Evolutionary conservation across 805 yeast genomes (phyloP).

Genomic region (Myxozyma monticola): DNA sequence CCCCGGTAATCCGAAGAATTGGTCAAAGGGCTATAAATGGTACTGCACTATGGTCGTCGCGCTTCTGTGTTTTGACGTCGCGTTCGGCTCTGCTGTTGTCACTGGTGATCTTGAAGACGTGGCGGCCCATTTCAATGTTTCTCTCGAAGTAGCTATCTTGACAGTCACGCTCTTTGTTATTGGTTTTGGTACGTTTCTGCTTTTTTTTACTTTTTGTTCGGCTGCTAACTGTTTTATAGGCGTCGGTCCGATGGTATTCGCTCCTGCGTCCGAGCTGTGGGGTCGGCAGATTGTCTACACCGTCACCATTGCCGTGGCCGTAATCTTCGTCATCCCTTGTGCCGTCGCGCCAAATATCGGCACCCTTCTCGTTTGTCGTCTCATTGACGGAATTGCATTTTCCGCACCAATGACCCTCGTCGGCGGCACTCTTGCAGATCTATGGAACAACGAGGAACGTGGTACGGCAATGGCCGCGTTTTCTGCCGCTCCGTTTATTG

Average conservation of each 20-base stretch:
- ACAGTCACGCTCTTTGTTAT: conserved; percentile 58
- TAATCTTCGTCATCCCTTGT: conserved; percentile 55
- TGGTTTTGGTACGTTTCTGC: conserved; percentile 51
- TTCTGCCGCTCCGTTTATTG: conserved; percentile 59
- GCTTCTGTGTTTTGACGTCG: conserved; percentile 57
- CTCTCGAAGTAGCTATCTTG: conserved; percentile 61
- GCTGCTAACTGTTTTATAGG: conserved; percentile 3
- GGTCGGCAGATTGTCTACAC: conserved; percentile 60
- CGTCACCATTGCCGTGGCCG: conserved; percentile 48
- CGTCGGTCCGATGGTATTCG: conserved; percentile 59
- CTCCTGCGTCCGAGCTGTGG: conserved; percentile 59
- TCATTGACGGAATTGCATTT: conserved; percentile 70
- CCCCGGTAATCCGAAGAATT: conserved; percentile 38
- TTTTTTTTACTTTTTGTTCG: neutral
- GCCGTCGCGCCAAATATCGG: conserved; percentile 61
- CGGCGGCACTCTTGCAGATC: conserved; percentile 74
- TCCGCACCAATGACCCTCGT: conserved; percentile 74
- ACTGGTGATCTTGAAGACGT: conserved; percentile 60
- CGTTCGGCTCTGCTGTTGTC: conserved; percentile 70
- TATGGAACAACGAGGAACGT: conserved; percentile 60
- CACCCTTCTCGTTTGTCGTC: conserved; percentile 64
- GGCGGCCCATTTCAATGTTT: conserved; percentile 48
- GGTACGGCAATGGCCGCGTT: conserved; percentile 70
- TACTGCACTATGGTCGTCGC: conserved; percentile 55
- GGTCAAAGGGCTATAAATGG: conserved; percentile 56